Percentiles rank a stretch among this genome's conserved stretches.
These are phyloP conservation scores for Lotus japonicus DNA, from an alignment of 306 rosid genomes.

Conservation along the genomic window DNA sequence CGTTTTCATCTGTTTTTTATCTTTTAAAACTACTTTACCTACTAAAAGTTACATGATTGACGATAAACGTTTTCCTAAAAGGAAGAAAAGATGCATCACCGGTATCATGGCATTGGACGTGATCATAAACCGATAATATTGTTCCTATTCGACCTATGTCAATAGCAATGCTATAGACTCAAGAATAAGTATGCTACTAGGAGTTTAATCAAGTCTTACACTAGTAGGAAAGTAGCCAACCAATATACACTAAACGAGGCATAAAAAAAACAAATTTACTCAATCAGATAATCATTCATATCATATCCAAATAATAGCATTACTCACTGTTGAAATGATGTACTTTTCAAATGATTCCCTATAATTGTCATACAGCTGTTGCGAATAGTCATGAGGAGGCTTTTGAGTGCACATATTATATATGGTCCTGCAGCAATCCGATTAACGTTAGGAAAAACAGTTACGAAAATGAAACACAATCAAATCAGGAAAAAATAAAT, in stretches of 20 bases:
- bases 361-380: slow-evolving; percentile 67
- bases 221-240: background rate
- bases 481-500: background rate
- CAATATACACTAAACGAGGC: background rate
- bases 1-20: background rate
- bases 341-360: slow-evolving; percentile 56
- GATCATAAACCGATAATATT: background rate
- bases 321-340: slow-evolving; percentile 46
- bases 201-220: background rate
- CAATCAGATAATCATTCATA: background rate
- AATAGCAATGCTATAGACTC: background rate
- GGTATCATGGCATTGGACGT: background rate
- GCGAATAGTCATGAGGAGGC: slow-evolving; percentile 73
- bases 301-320: background rate
- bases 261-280: background rate
- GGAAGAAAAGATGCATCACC: background rate
- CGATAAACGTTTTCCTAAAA: slow-evolving; percentile 4
- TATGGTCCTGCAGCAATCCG: slow-evolving; percentile 51
- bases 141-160: background rate
- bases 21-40: background rate
- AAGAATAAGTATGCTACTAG: background rate
- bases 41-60: background rate
- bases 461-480: background rate
- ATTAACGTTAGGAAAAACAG: slow-evolving; percentile 28
- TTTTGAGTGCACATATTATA: slow-evolving; percentile 80